These are phyloP conservation scores for Somion occarium DNA, from an alignment of 1,284 basidiomycete genomes.

Conservation along the genomic window DNA sequence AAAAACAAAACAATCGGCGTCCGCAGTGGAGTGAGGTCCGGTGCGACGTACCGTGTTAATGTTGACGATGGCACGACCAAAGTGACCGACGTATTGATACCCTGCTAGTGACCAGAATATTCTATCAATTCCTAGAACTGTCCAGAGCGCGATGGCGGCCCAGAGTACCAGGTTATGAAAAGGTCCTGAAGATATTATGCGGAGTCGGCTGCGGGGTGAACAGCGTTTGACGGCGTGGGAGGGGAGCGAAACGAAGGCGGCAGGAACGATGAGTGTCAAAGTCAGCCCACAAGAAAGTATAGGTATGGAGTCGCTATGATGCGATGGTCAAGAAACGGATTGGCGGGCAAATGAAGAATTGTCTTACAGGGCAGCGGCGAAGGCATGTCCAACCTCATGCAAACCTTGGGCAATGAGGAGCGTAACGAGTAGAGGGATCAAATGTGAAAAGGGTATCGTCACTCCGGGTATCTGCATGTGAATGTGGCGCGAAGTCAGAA, in stretches of 20 bases:
- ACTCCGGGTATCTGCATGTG: slow-evolving; percentile 62
- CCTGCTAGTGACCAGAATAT: slow-evolving; percentile 33
- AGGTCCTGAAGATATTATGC: slow-evolving; percentile 61
- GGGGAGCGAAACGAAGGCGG: slow-evolving; percentile 66
- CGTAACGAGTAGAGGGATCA: slow-evolving; percentile 55
- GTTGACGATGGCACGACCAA: slow-evolving; percentile 47
- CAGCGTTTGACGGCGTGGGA: slow-evolving; percentile 35
- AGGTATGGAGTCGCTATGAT: slow-evolving; percentile 47
- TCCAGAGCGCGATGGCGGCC: slow-evolving; percentile 13
- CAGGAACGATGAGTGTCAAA: slow-evolving; percentile 53
- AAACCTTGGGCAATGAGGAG: slow-evolving; percentile 55
- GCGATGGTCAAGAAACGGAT: not conserved
- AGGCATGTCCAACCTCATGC: slow-evolving; percentile 69
- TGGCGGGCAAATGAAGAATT: slow-evolving; percentile 2
- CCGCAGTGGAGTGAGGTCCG: too few relatives aligned
- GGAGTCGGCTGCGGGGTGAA: slow-evolving; percentile 38
- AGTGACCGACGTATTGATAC: slow-evolving; percentile 44
- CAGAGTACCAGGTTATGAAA: slow-evolving; percentile 52
- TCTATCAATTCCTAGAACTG: slow-evolving; percentile 7
- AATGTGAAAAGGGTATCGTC: slow-evolving; percentile 62
- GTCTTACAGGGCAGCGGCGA: slow-evolving; percentile 61
- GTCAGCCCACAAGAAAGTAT: slow-evolving; percentile 54
- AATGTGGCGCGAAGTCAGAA: not conserved
- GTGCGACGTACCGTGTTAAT: slow-evolving; percentile 26
- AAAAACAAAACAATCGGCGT: not conserved